These are phyloP conservation scores for Onygenales sp. DNA, from an alignment of 2,329 filamentous ascomycete species.

Conservation along the genomic window DNA sequence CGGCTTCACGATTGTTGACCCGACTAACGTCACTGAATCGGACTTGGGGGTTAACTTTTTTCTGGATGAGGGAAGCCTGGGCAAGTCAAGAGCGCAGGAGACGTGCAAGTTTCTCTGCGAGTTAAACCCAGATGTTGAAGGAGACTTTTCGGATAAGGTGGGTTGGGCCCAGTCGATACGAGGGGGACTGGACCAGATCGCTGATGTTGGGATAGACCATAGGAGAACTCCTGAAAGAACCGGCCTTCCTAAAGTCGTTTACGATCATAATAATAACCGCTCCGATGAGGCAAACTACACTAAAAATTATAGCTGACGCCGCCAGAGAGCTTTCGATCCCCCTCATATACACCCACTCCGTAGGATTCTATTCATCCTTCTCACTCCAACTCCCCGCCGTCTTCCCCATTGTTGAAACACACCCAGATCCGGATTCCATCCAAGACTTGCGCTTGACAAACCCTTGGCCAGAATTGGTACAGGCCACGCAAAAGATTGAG, in stretches of 20 bases:
- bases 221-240: conserved; percentile 26
- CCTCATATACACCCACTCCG: conserved; percentile 73
- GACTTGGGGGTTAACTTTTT: conserved; percentile 98
- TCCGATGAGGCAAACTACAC: conserved; percentile 45
- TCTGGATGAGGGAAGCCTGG: conserved; percentile 67
- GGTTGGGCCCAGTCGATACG: not conserved
- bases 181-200: not conserved
- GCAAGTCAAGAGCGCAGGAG: conserved; percentile 67
- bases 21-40: conserved; percentile 62
- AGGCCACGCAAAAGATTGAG: conserved; percentile 55
- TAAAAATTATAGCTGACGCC: conserved; percentile 42
- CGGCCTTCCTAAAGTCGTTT: conserved; percentile 37
- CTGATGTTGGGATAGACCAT: conserved; percentile 22
- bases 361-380: conserved; percentile 87
- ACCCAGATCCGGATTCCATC: conserved; percentile 77
- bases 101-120: conserved; percentile 70
- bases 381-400: conserved; percentile 66
- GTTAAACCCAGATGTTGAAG: conserved; percentile 84
- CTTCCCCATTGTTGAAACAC: conserved; percentile 91
- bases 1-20: conserved; percentile 82
- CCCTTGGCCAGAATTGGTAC: conserved; percentile 74
- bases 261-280: conserved; percentile 54
- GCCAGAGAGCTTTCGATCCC: conserved; percentile 55
- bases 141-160: conserved; percentile 56
- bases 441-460: conserved; percentile 74